A percentile compares a stretch with the other conserved stretches of the same genome.
These are phyloP conservation scores for Flaveria floridana DNA, from an alignment of 140 eudicot species.

Conservation along the genomic window DNA sequence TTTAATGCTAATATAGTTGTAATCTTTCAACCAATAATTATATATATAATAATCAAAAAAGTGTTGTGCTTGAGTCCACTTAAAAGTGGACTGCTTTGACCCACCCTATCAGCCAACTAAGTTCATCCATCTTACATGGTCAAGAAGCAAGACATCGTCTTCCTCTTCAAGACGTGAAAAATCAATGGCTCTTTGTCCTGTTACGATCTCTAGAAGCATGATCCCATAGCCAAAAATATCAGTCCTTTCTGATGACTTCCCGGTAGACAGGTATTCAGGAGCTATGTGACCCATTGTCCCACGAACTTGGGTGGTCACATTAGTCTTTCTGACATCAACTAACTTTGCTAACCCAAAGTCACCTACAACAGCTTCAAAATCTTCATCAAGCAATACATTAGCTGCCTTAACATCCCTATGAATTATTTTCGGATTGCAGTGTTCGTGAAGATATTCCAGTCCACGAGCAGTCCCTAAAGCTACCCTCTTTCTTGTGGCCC, in stretches of 20 bases:
- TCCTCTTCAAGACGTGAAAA: constrained; percentile 95
- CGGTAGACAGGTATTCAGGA: constrained; percentile 95
- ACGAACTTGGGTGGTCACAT: constrained; percentile 95
- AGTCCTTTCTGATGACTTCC: constrained; percentile 91
- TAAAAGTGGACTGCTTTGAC: neutral
- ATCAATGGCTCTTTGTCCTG: constrained; percentile 95
- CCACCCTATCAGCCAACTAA: neutral
- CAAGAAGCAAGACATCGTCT: constrained; percentile 96
- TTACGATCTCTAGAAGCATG: constrained; percentile 92
- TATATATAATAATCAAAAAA: neutral
- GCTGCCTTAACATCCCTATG: constrained; percentile 99
- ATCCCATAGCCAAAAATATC: constrained; percentile 96
- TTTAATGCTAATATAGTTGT: neutral
- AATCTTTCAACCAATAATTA: neutral
- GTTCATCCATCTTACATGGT: constrained; percentile 62
- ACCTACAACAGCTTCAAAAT: constrained; percentile 97
- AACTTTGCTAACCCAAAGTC: constrained; percentile 96
- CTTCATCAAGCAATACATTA: constrained; percentile 83
- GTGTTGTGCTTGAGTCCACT: neutral
- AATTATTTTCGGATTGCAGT: constrained; percentile 92
- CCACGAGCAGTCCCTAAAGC: constrained; percentile 99
- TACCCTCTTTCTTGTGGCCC: constrained; percentile 70
- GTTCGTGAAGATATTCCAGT: constrained; percentile 92
- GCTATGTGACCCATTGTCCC: constrained; percentile 99
- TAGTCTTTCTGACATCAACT: constrained; percentile 85